Percentiles rank a stretch among this genome's conserved stretches.
Evolutionary conservation across 257 asterid genomes (phyloP).

Genomic region (Eustoma russellianum): DNA sequence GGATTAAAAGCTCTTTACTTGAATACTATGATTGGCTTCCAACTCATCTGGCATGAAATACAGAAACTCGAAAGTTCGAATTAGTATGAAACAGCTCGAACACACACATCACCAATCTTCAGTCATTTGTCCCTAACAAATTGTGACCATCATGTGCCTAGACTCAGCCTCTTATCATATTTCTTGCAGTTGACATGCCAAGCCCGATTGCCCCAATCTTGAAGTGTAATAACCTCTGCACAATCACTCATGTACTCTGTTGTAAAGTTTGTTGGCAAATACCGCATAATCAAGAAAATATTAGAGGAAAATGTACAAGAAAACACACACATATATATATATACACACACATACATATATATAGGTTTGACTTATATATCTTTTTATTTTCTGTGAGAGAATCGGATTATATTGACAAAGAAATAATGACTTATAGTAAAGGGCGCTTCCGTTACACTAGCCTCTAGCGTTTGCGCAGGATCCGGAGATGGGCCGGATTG

Average conservation of each 20-base stretch:
- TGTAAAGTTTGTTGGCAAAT: not conserved
- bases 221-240: not conserved
- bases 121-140: not conserved
- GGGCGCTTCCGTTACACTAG: no score
- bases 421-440: no score
- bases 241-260: not conserved
- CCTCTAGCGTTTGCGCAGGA: no score
- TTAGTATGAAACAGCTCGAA: not conserved
- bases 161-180: not conserved
- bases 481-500: no score
- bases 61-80: not conserved
- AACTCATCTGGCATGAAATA: not conserved
- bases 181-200: not conserved
- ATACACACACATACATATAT: no score
- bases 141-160: not conserved
- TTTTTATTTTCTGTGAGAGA: no score
- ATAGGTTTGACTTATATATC: no score
- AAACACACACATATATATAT: no score
- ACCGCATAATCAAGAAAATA: not conserved
- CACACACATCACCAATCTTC: conserved; percentile 1
- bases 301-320: not conserved
- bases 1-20: no score
- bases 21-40: not conserved
- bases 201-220: not conserved
- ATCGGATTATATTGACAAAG: no score